These are phyloP conservation scores for Epichloe gansuensis DNA, from an alignment of 2,329 filamentous ascomycete genomes.

Conservation along the genomic window DNA sequence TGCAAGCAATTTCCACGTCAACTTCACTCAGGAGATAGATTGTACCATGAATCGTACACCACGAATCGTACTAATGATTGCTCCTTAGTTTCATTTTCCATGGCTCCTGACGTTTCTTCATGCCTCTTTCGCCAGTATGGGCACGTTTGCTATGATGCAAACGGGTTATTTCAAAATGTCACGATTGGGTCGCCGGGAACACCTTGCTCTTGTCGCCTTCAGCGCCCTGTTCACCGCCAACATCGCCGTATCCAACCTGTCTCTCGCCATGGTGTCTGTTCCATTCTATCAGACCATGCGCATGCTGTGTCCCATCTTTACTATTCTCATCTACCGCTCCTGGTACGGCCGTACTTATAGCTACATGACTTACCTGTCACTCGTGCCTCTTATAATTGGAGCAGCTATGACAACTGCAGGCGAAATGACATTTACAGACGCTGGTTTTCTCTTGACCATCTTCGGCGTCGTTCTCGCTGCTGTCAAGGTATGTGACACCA, in stretches of 20 bases:
- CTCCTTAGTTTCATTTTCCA: constrained; percentile 40
- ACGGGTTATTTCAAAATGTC: constrained; percentile 41
- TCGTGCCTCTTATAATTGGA: constrained; percentile 48
- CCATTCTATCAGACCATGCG: constrained; percentile 55
- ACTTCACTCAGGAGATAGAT: background rate
- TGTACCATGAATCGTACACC: background rate
- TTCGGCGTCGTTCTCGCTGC: constrained; percentile 42
- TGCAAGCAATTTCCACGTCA: background rate
- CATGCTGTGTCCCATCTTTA: constrained; percentile 49
- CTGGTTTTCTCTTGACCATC: constrained; percentile 43
- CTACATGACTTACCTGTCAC: constrained; percentile 43
- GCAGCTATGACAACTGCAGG: constrained; percentile 48
- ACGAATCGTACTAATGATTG: background rate
- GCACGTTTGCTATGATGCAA: constrained; percentile 40
- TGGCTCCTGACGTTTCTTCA: constrained; percentile 50
- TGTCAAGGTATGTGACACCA: constrained; percentile 31
- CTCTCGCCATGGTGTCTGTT: constrained; percentile 49
- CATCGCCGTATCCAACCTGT: constrained; percentile 52
- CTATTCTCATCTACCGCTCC: constrained; percentile 47
- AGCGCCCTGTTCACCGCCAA: constrained; percentile 51
- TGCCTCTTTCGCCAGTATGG: constrained; percentile 43
- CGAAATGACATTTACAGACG: constrained; percentile 49
- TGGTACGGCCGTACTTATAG: constrained; percentile 44
- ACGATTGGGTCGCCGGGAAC: constrained; percentile 38
- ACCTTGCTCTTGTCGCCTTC: constrained; percentile 44